Conservation (phyloP, 2,329 filamentous ascomycete species). For the Drechslera avenae region DNA sequence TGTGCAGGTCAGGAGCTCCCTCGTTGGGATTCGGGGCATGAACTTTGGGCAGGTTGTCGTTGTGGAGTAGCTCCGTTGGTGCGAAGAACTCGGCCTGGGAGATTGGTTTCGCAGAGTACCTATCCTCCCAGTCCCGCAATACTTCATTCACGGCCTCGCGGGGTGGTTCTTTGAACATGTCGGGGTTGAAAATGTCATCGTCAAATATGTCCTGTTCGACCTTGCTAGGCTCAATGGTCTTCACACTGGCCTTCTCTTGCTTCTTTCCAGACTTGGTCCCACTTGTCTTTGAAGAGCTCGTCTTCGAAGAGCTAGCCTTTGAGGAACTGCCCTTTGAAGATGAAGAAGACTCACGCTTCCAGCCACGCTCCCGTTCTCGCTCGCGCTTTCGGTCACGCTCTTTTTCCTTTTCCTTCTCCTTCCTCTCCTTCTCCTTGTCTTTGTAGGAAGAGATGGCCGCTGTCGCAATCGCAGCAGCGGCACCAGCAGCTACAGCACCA, state of each 20-base stretch:
- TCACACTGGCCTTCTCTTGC: slow-evolving; percentile 40
- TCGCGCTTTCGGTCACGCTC: slow-evolving; percentile 17
- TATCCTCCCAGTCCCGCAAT: slow-evolving; percentile 51
- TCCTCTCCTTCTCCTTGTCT: slow-evolving; percentile 23
- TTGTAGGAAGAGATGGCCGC: slow-evolving; percentile 39
- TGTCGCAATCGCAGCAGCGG: slow-evolving; percentile 39
- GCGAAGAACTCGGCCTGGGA: slow-evolving; percentile 56
- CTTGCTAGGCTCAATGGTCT: slow-evolving; percentile 45
- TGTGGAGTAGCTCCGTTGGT: slow-evolving; percentile 51
- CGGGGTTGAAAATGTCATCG: slow-evolving; percentile 54
- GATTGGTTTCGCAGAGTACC: slow-evolving; percentile 47
- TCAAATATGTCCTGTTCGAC: slow-evolving; percentile 46
- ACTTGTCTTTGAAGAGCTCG: slow-evolving; percentile 7
- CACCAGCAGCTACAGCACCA: slow-evolving; percentile 42
- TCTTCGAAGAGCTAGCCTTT: neutral
- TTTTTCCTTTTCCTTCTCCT: slow-evolving; percentile 16
- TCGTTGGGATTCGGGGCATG: slow-evolving; percentile 49
- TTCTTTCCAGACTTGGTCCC: slow-evolving; percentile 28
- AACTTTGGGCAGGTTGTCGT: slow-evolving; percentile 45
- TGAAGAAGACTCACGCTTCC: slow-evolving; percentile 28
- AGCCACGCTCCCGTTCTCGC: slow-evolving; percentile 14
- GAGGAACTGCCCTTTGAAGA: too few relatives aligned
- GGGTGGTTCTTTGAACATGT: slow-evolving; percentile 49
- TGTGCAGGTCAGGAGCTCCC: slow-evolving; percentile 51
- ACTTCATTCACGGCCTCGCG: slow-evolving; percentile 48